phyloP scores from a whole-genome alignment of 805 yeast species.

The Kuraishia borneana region DNA sequence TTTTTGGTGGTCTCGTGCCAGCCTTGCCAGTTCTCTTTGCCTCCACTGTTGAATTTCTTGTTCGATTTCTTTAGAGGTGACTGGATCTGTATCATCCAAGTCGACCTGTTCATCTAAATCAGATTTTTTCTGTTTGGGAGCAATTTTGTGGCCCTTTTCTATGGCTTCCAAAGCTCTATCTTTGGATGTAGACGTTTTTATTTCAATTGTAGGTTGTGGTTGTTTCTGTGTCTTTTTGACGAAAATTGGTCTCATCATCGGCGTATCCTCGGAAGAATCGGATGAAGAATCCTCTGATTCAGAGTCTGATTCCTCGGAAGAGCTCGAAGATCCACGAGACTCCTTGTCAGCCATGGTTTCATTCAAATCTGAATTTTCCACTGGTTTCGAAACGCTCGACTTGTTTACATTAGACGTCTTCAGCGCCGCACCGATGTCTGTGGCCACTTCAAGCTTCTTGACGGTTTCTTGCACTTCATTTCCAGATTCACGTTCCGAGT shows the following conservation, averaged over 20 bases:
- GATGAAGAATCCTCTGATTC: constrained; percentile 2
- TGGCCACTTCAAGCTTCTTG: neutral
- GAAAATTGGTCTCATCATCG: constrained; percentile 15
- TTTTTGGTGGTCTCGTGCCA: constrained; percentile 15
- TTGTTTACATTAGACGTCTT: too few relatives aligned
- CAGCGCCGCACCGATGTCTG: neutral
- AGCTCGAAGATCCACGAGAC: neutral
- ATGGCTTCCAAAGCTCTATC: constrained; percentile 11
- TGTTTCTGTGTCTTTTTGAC: constrained; percentile 6
- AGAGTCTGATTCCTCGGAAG: neutral
- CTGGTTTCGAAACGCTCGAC: too few relatives aligned
- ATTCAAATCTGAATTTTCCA: neutral
- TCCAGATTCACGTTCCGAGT: too few relatives aligned
- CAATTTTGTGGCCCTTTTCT: constrained; percentile 14
- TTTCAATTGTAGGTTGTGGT: neutral
- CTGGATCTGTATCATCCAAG: constrained; percentile 45
- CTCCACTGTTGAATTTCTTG: constrained; percentile 25
- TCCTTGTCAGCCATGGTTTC: neutral
- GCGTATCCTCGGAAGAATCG: constrained; percentile 1
- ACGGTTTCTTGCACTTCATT: constrained; percentile 4
- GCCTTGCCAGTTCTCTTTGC: constrained; percentile 19
- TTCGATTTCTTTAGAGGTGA: constrained; percentile 34
- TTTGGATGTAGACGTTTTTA: neutral
- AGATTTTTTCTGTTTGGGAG: constrained; percentile 11
- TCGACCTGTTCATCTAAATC: constrained; percentile 15